Base-by-base conservation (phyloP, 2,329 filamentous ascomycete species). In the Pseudogymnoascus sp. region DNA sequence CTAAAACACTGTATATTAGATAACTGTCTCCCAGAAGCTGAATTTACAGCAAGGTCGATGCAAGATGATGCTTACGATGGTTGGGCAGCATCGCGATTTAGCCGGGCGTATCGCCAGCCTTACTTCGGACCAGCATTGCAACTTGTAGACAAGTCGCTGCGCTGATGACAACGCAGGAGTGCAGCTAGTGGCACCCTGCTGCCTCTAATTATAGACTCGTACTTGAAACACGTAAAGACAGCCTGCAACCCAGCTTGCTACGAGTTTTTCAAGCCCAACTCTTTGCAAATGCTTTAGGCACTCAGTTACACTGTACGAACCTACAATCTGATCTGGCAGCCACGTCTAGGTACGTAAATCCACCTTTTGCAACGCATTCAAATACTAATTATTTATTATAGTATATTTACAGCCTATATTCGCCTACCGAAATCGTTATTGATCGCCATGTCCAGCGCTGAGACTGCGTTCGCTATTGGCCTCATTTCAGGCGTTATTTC, bases 401-500 rank as follows among this genome's bases (percentile, higher is more conserved):
- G 34, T 35, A 35, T 35, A 35, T 35, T 35, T 4, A 26, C 13
- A 7, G 34, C 34, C 34, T 15, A 35, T 13, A 35, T 35, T n/a
- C n/a, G 5, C 34, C 34, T 8, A 35, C 33, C 13, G 13, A 35
- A 58, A 61, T 61, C 45, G 13, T 48, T 58, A 48, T 64, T 63
- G 63, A 59, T 61, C 26, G 60, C 63, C 37, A 35, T 35, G 34
- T 35, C 34, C 5, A 8, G 34, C 34, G 60, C 59, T 37, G 64
- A 65, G 60, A 62, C 61, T 62, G 58, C 12, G 4, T 33, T 60
- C 57, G 61, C 63, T 38, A 21, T 65, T 60, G 57, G 63, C 58
- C 60, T 66, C 41, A 65, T 66, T 62, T 62, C 61, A 45, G 39
- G 57, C 48, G 45, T 66, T 12, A 66, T 65, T 7, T 60, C 63